phyloP scores from a whole-genome alignment of 352 stramenopile species.

The Globisporangium uncinulatum region DNA sequence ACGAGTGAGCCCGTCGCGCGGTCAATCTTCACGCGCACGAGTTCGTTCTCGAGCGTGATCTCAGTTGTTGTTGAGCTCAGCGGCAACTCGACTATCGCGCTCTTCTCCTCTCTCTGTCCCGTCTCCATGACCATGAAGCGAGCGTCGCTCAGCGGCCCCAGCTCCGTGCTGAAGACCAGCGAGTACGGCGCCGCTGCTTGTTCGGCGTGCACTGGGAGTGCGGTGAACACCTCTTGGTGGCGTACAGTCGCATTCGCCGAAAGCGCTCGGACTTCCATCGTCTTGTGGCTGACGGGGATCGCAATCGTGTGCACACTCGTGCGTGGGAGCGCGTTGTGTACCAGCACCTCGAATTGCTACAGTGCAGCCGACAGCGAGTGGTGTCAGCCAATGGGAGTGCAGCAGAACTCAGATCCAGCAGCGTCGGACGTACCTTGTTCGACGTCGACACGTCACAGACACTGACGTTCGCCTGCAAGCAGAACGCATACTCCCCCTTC shows the following conservation, averaged over 20 bases:
- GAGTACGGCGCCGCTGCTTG: slow-evolving; percentile 46
- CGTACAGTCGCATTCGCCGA: slow-evolving; percentile 30
- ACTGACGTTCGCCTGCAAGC: slow-evolving; percentile 86
- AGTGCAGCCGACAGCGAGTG: not conserved
- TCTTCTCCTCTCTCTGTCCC: not conserved
- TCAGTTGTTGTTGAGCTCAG: slow-evolving; percentile 9
- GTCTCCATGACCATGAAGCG: slow-evolving; percentile 52
- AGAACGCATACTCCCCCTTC: slow-evolving; percentile 59
- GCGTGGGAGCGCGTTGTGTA: slow-evolving; percentile 63
- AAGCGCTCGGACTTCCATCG: slow-evolving; percentile 30
- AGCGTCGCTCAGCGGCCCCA: slow-evolving; percentile 45
- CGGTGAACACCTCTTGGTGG: slow-evolving; percentile 41
- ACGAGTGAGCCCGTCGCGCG: slow-evolving; percentile 44
- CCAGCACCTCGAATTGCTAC: slow-evolving; percentile 59
- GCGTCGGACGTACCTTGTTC: slow-evolving; percentile 24
- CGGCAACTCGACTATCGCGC: not conserved
- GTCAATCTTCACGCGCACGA: slow-evolving; percentile 48
- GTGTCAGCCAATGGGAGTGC: too few species aligned
- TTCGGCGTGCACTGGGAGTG: slow-evolving; percentile 44
- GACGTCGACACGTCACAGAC: slow-evolving; percentile 79
- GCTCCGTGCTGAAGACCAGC: slow-evolving; percentile 57
- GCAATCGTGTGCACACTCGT: slow-evolving; percentile 55
- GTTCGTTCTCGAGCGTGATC: slow-evolving; percentile 56
- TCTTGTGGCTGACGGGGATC: slow-evolving; percentile 47
- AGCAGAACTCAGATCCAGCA: too few species aligned